Evolutionary conservation across 768 basidiomycete species (phyloP).

Genomic region (Asterophora lycoperdoides): DNA sequence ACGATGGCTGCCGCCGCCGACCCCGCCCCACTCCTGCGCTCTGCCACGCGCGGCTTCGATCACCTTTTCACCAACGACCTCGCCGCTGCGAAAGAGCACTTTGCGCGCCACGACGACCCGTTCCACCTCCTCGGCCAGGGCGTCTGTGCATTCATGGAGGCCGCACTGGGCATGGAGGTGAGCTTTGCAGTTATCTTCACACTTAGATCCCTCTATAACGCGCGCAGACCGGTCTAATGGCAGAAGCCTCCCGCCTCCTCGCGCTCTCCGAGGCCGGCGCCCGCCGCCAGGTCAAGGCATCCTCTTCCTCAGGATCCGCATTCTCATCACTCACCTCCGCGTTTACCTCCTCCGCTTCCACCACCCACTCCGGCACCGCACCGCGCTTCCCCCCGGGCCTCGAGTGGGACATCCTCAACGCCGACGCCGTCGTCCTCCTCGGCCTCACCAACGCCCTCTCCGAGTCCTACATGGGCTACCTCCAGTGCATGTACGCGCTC

Average conservation of each 20-base stretch:
- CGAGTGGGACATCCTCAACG: conserved; percentile 75
- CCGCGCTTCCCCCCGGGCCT: conserved; percentile 52
- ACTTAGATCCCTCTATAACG: neutral
- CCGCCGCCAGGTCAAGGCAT: conserved; percentile 41
- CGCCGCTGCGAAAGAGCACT: conserved; percentile 44
- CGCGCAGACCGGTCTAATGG: conserved; percentile 52
- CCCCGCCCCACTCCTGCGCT: conserved; percentile 24
- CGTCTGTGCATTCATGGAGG: conserved; percentile 70
- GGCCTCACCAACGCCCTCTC: conserved; percentile 72
- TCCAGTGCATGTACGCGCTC: conserved; percentile 55
- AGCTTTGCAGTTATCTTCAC: conserved; percentile 10
- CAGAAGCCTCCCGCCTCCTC: conserved; percentile 56
- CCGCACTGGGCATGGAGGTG: conserved; percentile 80
- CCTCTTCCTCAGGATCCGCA: conserved; percentile 8
- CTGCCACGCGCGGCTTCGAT: conserved; percentile 56
- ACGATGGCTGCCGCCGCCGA: conserved; percentile 6
- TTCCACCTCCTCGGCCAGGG: conserved; percentile 74
- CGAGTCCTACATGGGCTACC: conserved; percentile 74
- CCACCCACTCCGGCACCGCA: conserved; percentile 26
- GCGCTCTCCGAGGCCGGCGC: conserved; percentile 57
- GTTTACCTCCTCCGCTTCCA: no score
- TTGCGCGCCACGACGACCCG: conserved; percentile 51
- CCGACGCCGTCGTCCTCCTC: conserved; percentile 66
- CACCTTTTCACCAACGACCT: conserved; percentile 67
- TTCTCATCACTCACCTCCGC: no score